phyloP scores from a whole-genome alignment of 345 rosid genomes.

The Nasturtium officinale region DNA sequence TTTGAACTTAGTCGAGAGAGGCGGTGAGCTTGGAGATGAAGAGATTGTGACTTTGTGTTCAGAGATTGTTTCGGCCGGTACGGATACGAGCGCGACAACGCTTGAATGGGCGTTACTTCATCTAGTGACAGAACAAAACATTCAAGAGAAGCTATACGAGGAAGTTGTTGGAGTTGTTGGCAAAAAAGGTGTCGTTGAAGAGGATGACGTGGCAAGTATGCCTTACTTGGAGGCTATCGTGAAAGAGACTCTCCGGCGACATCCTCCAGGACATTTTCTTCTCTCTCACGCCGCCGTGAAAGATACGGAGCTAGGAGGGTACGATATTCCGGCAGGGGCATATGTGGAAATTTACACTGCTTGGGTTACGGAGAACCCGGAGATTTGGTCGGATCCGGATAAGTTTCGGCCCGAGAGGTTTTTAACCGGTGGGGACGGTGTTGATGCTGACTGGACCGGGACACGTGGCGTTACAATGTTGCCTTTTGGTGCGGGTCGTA shows the following conservation, averaged over 20 bases:
- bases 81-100: constrained; percentile 84
- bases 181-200: constrained; percentile 55
- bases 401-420: constrained; percentile 85
- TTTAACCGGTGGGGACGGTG: constrained; percentile 82
- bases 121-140: constrained; percentile 63
- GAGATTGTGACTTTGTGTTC: constrained; percentile 88
- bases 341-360: constrained; percentile 92
- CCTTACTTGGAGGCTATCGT: constrained; percentile 67
- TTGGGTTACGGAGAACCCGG: constrained; percentile 87
- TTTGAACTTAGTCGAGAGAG: constrained; percentile 48
- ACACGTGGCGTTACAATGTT: constrained; percentile 76
- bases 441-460: constrained; percentile 77
- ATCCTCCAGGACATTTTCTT: constrained; percentile 94
- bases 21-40: constrained; percentile 61
- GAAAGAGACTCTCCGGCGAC: constrained; percentile 88
- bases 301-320: constrained; percentile 81
- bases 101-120: constrained; percentile 84
- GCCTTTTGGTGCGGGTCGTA: constrained; percentile 90
- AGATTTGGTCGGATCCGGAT: constrained; percentile 69
- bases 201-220: constrained; percentile 75
- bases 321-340: constrained; percentile 62
- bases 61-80: constrained; percentile 86
- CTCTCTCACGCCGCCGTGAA: constrained; percentile 68
- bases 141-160: constrained; percentile 66
- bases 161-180: constrained; percentile 69